phyloP scores from a whole-genome alignment of 179 eudicot genomes.

The Carnegiea gigantea region DNA sequence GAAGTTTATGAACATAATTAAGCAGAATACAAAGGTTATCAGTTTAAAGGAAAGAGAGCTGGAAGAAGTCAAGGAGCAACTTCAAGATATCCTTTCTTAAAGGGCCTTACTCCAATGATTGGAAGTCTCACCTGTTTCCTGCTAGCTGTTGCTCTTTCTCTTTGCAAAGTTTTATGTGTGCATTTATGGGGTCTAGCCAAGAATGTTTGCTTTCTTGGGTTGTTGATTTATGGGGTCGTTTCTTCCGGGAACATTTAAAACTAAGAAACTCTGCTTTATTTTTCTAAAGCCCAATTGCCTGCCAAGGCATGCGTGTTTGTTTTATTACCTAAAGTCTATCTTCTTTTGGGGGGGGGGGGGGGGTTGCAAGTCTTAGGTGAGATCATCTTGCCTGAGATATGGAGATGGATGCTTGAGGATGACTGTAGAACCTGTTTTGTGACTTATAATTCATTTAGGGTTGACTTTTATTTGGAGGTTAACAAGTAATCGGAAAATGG shows the following conservation, averaged over 20 bases:
- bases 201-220: neutral
- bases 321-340: too few relatives aligned
- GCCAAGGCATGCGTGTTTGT: neutral
- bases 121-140: neutral
- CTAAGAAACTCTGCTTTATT: neutral
- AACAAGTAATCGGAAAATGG: neutral
- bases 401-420: neutral
- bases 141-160: neutral
- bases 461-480: neutral
- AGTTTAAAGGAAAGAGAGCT: conserved; percentile 58
- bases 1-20: conserved; percentile 77
- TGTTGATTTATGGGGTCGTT: neutral
- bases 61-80: conserved; percentile 52
- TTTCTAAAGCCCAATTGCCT: neutral
- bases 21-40: conserved; percentile 52
- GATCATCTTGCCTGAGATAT: neutral
- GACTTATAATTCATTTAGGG: neutral
- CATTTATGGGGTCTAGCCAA: neutral
- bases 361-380: too few relatives aligned
- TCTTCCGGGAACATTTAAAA: neutral
- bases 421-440: neutral
- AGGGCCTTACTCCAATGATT: conserved; percentile 6
- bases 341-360: neutral
- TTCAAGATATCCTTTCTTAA: conserved; percentile 83
- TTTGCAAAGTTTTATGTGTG: conserved; percentile 12